These are phyloP conservation scores for Geotrichum europaeum DNA, from an alignment of 1,139 yeast genomes.

Conservation along the genomic window DNA sequence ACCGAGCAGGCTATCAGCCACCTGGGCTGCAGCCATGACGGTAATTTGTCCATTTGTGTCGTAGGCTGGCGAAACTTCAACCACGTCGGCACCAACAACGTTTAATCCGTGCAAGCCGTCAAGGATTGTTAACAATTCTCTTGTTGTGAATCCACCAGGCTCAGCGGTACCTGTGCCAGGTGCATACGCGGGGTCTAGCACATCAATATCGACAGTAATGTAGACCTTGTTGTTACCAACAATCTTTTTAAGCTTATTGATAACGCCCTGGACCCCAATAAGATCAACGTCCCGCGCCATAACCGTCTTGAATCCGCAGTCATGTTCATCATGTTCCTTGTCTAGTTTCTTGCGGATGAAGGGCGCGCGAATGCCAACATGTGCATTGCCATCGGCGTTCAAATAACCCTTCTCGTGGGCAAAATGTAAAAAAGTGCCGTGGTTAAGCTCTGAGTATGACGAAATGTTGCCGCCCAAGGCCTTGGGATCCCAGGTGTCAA, in stretches of 20 bases:
- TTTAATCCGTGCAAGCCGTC: constrained; percentile 54
- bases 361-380: constrained; percentile 67
- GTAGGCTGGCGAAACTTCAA: constrained; percentile 70
- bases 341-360: constrained; percentile 35
- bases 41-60: constrained; percentile 61
- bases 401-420: constrained; percentile 49
- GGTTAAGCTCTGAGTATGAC: constrained; percentile 46
- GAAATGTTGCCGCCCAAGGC: constrained; percentile 58
- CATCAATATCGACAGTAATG: constrained; percentile 70
- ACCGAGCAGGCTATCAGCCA: constrained; percentile 37
- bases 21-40: constrained; percentile 69
- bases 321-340: constrained; percentile 53
- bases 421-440: constrained; percentile 74
- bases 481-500: constrained; percentile 66
- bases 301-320: constrained; percentile 58
- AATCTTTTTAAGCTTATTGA: constrained; percentile 46
- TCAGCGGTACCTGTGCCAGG: constrained; percentile 84
- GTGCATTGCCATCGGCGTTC: constrained; percentile 49
- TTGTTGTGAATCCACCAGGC: constrained; percentile 72
- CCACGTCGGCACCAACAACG: constrained; percentile 72
- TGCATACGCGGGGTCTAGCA: constrained; percentile 72
- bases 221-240: constrained; percentile 62
- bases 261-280: constrained; percentile 41
- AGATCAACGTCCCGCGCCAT: constrained; percentile 67
- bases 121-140: constrained; percentile 60